phyloP scores from a whole-genome alignment of 139 green algal species.

The Zygnema circumcarinatum region DNA sequence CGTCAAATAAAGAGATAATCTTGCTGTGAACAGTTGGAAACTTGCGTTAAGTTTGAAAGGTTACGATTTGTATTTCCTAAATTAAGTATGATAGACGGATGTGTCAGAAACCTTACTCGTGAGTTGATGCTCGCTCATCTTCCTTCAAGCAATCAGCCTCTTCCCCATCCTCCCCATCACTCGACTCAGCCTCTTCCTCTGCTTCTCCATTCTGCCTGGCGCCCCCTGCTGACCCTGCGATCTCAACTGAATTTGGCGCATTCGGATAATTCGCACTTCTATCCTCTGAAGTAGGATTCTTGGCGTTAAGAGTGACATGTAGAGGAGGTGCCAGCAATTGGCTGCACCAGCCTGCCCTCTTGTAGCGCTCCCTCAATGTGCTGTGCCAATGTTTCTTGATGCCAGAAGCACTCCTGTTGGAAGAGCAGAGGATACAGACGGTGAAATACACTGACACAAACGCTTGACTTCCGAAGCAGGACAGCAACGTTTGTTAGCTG shows the following conservation, averaged over 20 bases:
- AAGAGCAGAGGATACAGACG: not conserved
- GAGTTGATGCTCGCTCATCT: not conserved
- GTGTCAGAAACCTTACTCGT: too few species aligned
- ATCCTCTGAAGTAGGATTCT: constrained; percentile 19
- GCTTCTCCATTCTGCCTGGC: not conserved
- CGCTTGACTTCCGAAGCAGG: constrained; percentile 6
- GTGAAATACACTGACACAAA: not conserved
- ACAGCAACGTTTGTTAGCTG: not conserved
- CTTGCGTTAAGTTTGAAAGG: too few species aligned
- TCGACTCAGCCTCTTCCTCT: not conserved
- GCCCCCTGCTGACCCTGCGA: not conserved
- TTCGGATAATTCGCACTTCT: not conserved
- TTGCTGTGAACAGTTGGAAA: too few species aligned
- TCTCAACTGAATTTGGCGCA: not conserved
- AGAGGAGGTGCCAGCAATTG: constrained; percentile 18
- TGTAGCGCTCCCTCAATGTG: constrained; percentile 31
- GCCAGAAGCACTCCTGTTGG: constrained; percentile 7
- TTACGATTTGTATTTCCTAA: too few species aligned
- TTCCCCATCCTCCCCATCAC: not conserved
- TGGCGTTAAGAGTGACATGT: constrained; percentile 20
- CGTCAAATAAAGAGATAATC: too few species aligned
- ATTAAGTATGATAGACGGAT: too few species aligned
- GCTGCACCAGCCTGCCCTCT: constrained; percentile 1
- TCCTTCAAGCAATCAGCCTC: not conserved
- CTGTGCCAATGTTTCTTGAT: constrained; percentile 54